Base-by-base conservation (phyloP, 202 grass and related monocot species). In the Elaeis oleifera region DNA sequence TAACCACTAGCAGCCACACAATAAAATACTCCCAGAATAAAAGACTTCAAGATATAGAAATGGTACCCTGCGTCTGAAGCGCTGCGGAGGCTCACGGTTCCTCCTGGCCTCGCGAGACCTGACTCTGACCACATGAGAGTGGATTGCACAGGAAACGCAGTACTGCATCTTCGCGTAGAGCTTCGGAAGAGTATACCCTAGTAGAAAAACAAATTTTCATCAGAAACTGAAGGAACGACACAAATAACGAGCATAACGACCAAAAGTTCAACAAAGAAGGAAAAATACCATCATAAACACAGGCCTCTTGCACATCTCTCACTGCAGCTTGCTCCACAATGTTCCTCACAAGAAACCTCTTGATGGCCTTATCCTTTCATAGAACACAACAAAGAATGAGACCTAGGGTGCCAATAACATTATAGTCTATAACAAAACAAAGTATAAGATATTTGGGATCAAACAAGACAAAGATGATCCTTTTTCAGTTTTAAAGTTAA, bases 101-200 rank as follows among this genome's bases (percentile, higher is more conserved):
- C 77, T 28, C 63, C 77, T 63, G 55, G 50, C 50, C 69, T 79
- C 76, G 7, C 69, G 63, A 48, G 76, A 79, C 0, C 76, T 62
- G 15, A 79, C 69, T 27, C 76, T 61, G 31, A 79, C 76, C 50
- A 79, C 65, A 18, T 79, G 76, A 29, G 68, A 63, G 50, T 79
- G 68, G 76, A 79, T 67, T 7, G 76, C 76, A 32, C 76, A 79
- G 11, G 76, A 79, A 51, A 79, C 76, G 28, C 76, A 79, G 71
- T 76, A 73, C 29, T 81, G 71, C 19, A 75, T 59, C 78, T 74
- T 81, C 9, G 71, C 63, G 32, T 74, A 81, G 19, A 81, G 48
- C 79, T 81, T 81, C 14, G 79, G 79, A 18, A 81, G 79, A 23
- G 74, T 74, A 48, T 81, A 81, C 1, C 79, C 71, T 81, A 60